Base-by-base conservation (phyloP, 805 yeast species). In the Saturnispora quitensis region DNA sequence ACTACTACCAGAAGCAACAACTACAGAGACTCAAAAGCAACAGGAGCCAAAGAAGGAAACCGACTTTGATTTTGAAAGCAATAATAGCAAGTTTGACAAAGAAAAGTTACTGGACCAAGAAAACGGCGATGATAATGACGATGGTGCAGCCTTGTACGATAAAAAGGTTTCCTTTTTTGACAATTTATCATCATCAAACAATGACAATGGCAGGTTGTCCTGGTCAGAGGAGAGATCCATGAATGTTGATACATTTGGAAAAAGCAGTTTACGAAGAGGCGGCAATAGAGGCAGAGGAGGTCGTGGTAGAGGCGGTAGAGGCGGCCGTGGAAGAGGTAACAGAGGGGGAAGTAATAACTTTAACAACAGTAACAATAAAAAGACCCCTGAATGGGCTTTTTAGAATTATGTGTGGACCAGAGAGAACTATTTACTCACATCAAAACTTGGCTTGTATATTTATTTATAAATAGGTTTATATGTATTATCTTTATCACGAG, bases 81-180 rank as follows among this genome's bases (percentile, higher is more conserved):
- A 33, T 44, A 34, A 18, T 45, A 53, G 8, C 53, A 62, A 28
- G 22, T 45, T 45, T 22, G 47, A 45, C 17, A 45, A 45, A 36
- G 47, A 31, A 22, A 40, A 34, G 45, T 5, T 17, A 13, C 18
- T 28, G 6, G 27, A 40, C 28, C 36, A 34, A 34, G 46, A 27
- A 5, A 45, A 91, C 7, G 64, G 55, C 17, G 68, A 63, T 24
- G 34, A 31, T 4, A 31, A 31, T 31, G 34, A 31, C 12, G 34
- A 31, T 31, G 34, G 34, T 31, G 69, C 66, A 27, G 62, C 67
- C 20, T 78, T 74, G 28, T 93, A 93, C 71, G 78, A 89, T 70
- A 89, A 83, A 66, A 77, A 78, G 61, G 79, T 89, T 13, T 89
- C 97, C 1, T 91, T 93, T 67, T 91, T 91, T 62, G 98, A 93